These are phyloP conservation scores for Fusarium abutilonis DNA, from an alignment of 2,329 filamentous ascomycete genomes.

Conservation along the genomic window DNA sequence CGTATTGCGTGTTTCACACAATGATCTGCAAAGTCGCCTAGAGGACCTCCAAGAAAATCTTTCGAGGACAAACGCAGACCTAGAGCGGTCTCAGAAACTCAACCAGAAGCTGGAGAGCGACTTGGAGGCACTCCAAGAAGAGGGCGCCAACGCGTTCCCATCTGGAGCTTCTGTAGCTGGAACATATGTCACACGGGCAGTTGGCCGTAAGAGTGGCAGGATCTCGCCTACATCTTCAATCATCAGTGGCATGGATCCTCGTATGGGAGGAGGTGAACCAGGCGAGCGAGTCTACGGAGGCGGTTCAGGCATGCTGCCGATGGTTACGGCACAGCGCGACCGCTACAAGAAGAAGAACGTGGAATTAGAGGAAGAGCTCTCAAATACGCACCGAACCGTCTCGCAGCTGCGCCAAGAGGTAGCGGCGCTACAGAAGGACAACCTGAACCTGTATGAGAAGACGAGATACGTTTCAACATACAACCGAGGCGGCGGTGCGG, in stretches of 20 bases:
- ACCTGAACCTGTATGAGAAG: slow-evolving; percentile 96
- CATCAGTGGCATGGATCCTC: slow-evolving; percentile 92
- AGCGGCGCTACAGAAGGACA: slow-evolving; percentile 92
- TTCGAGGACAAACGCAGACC: slow-evolving; percentile 81
- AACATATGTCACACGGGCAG: slow-evolving; percentile 77
- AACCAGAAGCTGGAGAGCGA: slow-evolving; percentile 93
- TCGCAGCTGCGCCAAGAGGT: slow-evolving; percentile 91
- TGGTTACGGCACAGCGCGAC: slow-evolving; percentile 97
- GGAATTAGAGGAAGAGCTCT: slow-evolving; percentile 89
- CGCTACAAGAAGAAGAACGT: slow-evolving; percentile 96
- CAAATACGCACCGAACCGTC: slow-evolving; percentile 82
- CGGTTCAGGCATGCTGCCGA: slow-evolving; percentile 90
- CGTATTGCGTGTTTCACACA: slow-evolving; percentile 89
- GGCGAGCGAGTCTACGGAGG: slow-evolving; percentile 72
- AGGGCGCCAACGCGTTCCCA: slow-evolving; percentile 83
- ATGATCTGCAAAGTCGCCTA: slow-evolving; percentile 84
- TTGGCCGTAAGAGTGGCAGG: slow-evolving; percentile 71
- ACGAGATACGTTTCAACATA: slow-evolving; percentile 96
- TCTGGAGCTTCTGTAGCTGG: slow-evolving; percentile 92
- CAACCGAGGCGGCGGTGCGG: slow-evolving; percentile 73
- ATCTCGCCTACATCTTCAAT: slow-evolving; percentile 96
- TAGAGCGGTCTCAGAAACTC: slow-evolving; percentile 84
- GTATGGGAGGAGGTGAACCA: slow-evolving; percentile 55
- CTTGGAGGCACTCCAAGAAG: slow-evolving; percentile 85
- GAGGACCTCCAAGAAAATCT: slow-evolving; percentile 85